Evolutionary conservation across 2,329 filamentous ascomycete species (phyloP).

Genomic region (Elsinoe perseae): DNA sequence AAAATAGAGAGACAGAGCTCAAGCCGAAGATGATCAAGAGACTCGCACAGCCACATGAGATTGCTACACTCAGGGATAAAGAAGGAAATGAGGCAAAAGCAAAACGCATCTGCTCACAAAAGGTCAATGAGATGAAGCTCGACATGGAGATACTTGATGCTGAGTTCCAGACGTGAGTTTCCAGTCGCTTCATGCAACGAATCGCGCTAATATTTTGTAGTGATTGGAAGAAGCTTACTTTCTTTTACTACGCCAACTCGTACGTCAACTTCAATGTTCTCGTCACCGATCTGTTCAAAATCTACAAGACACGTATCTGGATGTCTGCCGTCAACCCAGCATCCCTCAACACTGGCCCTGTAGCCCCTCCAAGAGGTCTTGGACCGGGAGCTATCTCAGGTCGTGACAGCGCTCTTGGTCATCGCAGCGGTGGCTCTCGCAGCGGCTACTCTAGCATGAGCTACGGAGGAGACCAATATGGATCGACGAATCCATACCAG

Average conservation of each 20-base stretch:
- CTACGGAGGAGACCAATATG: slow-evolving; percentile 10
- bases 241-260: slow-evolving; percentile 96
- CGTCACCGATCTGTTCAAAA: slow-evolving; percentile 95
- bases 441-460: not conserved
- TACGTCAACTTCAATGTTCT: slow-evolving; percentile 99
- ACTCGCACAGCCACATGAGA: slow-evolving; percentile 83
- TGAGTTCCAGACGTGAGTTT: slow-evolving; percentile 93
- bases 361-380: slow-evolving; percentile 31
- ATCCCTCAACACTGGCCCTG: slow-evolving; percentile 54
- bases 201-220: slow-evolving; percentile 40
- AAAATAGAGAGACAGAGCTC: slow-evolving; percentile 48
- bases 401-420: slow-evolving; percentile 27
- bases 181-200: not conserved
- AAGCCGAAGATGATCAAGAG: slow-evolving; percentile 97
- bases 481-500: slow-evolving; percentile 7
- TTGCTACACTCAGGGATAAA: slow-evolving; percentile 82
- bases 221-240: slow-evolving; percentile 98
- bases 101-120: slow-evolving; percentile 92
- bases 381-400: slow-evolving; percentile 30
- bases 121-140: slow-evolving; percentile 86
- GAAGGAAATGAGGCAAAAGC: slow-evolving; percentile 97
- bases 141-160: slow-evolving; percentile 99
- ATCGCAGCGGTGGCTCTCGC: slow-evolving; percentile 21
- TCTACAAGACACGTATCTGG: slow-evolving; percentile 99
- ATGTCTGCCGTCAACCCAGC: slow-evolving; percentile 99